Percentiles rank a stretch among this genome's conserved stretches.
Conservation (phyloP, 495 filamentous ascomycete species). For the Pseudotulostoma volvatum region DNA sequence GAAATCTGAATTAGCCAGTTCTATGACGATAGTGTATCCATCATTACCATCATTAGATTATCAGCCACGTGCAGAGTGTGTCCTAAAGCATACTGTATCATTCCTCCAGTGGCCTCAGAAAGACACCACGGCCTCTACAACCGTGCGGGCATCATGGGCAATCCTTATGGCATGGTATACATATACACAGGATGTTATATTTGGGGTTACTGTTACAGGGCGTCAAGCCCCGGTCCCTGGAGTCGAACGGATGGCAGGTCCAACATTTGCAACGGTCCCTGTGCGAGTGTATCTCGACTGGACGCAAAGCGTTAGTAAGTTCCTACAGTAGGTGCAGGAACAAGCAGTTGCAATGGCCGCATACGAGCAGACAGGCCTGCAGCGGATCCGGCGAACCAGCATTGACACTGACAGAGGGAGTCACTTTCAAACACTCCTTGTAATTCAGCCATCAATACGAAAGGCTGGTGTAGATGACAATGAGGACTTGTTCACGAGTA, state of each 20-base stretch:
- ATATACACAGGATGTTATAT: constrained; percentile 16
- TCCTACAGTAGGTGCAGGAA: constrained; percentile 9
- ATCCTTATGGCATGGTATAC: constrained; percentile 15
- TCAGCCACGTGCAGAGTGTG: not conserved
- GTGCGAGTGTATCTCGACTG: not conserved
- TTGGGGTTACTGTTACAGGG: constrained; percentile 19
- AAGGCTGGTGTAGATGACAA: constrained; percentile 8
- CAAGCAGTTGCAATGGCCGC: constrained; percentile 13
- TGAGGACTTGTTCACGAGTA: not conserved
- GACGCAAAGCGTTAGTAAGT: not conserved
- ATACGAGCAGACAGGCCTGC: constrained; percentile 24
- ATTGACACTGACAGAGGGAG: constrained; percentile 12
- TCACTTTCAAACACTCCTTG: constrained; percentile 16
- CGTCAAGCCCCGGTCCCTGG: constrained; percentile 19
- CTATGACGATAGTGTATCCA: constrained; percentile 29
- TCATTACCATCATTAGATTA: constrained; percentile 28
- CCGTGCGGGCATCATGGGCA: constrained; percentile 22
- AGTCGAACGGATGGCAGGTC: constrained; percentile 20
- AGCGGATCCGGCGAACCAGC: constrained; percentile 15
- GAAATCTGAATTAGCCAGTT: constrained; percentile 20
- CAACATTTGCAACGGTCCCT: constrained; percentile 30
- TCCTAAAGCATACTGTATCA: not conserved
- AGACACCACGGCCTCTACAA: constrained; percentile 13
- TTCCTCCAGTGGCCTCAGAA: not conserved
- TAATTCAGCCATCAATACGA: constrained; percentile 9